These are phyloP conservation scores for Sabuloglossum arenarium DNA, from an alignment of 495 filamentous ascomycete genomes.

Conservation along the genomic window DNA sequence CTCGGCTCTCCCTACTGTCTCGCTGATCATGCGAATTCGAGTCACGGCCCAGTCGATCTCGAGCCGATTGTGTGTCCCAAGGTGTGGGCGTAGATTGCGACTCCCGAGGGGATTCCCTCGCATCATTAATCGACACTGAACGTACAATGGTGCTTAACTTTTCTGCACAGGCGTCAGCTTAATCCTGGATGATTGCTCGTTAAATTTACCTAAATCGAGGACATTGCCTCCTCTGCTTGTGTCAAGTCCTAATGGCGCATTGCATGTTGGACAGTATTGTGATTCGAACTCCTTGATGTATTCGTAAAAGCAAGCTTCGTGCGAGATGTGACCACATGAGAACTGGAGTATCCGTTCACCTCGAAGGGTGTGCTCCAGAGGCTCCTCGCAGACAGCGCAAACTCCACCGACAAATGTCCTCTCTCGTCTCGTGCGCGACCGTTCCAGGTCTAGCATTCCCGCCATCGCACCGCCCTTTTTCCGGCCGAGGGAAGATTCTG, in stretches of 20 bases:
- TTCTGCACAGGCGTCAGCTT: conserved; percentile 28
- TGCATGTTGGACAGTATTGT: conserved; percentile 87
- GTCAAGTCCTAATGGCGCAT: conserved; percentile 80
- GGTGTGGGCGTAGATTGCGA: conserved; percentile 32
- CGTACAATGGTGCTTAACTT: conserved; percentile 92
- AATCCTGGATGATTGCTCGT: background rate
- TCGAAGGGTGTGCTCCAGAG: conserved; percentile 84
- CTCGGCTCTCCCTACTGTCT: conserved; percentile 22
- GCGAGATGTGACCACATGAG: conserved; percentile 85
- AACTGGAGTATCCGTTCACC: conserved; percentile 93
- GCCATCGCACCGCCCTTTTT: conserved; percentile 35
- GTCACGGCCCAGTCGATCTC: background rate
- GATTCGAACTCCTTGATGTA: conserved; percentile 91
- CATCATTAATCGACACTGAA: conserved; percentile 51
- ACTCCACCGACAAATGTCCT: conserved; percentile 87
- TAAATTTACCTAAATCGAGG: conserved; percentile 57
- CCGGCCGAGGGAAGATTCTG: conserved; percentile 22
- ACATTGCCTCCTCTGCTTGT: conserved; percentile 92
- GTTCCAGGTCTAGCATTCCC: conserved; percentile 56
- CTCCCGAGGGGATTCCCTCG: conserved; percentile 20
- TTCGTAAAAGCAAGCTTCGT: conserved; percentile 98
- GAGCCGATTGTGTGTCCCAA: conserved; percentile 25
- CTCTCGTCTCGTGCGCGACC: conserved; percentile 64
- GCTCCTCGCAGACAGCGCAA: conserved; percentile 95
- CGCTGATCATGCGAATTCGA: background rate